Evolutionary conservation across 2,329 filamentous ascomycete species (phyloP).

Genomic region (Fusarium sp.): DNA sequence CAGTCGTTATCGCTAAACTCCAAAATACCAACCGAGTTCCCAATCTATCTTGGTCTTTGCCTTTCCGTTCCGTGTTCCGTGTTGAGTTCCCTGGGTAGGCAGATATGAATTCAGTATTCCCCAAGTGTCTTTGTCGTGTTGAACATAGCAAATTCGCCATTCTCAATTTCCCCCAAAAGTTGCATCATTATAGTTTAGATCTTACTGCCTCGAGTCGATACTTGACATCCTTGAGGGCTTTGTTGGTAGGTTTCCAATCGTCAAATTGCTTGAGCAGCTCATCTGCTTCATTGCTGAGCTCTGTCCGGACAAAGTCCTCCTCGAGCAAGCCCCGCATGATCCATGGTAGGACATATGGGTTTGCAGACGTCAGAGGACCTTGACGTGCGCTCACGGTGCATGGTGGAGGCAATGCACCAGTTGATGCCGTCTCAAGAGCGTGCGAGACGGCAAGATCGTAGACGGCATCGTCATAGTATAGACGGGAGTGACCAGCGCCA

Average conservation of each 20-base stretch:
- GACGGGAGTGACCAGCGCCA: slow-evolving; percentile 91
- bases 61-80: slow-evolving; percentile 4
- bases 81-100: not conserved
- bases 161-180: not conserved
- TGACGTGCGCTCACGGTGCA: slow-evolving; percentile 44
- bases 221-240: slow-evolving; percentile 94
- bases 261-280: slow-evolving; percentile 90
- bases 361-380: slow-evolving; percentile 64
- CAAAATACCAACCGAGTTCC: slow-evolving; percentile 6
- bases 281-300: slow-evolving; percentile 80
- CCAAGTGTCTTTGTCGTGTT: not conserved
- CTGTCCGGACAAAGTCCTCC: slow-evolving; percentile 88
- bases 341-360: slow-evolving; percentile 94
- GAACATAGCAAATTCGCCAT: not conserved
- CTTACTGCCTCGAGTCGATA: slow-evolving; percentile 92
- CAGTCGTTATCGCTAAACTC: slow-evolving; percentile 24
- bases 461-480: slow-evolving; percentile 90
- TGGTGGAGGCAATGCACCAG: slow-evolving; percentile 53
- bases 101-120: not conserved
- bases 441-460: slow-evolving; percentile 84
- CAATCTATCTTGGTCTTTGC: slow-evolving; percentile 19
- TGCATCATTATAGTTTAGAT: slow-evolving; percentile 73
- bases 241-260: slow-evolving; percentile 90
- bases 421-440: slow-evolving; percentile 76
- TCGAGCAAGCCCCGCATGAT: slow-evolving; percentile 94